These are phyloP conservation scores for Fonsecaea erecta DNA, from an alignment of 2,329 filamentous ascomycete species.

Conservation along the genomic window DNA sequence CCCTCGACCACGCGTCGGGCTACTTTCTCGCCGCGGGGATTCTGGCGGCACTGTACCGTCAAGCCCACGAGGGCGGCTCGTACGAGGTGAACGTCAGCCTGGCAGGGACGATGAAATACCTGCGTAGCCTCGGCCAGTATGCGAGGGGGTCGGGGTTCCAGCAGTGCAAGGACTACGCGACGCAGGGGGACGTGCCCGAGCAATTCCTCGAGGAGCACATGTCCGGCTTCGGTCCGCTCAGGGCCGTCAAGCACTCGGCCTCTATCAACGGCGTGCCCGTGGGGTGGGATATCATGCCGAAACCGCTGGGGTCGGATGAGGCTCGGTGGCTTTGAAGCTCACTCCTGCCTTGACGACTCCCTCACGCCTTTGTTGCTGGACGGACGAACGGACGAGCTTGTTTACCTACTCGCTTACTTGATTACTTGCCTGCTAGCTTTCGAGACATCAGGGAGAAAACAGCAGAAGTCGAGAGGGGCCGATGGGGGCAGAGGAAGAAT, in stretches of 20 bases:
- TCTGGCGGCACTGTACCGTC: conserved; percentile 56
- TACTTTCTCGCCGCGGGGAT: conserved; percentile 62
- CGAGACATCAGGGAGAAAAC: too few species aligned
- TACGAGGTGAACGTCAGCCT: conserved; percentile 62
- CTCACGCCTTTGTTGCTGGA: too few species aligned
- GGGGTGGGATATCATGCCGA: conserved; percentile 60
- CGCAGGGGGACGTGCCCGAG: conserved; percentile 40
- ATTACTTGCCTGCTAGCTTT: too few species aligned
- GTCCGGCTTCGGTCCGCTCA: conserved; percentile 55
- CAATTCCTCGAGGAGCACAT: conserved; percentile 52
- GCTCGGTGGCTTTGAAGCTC: conserved; percentile 22
- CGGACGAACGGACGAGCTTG: too few species aligned
- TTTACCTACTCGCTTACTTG: too few species aligned
- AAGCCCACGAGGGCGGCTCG: conserved; percentile 51
- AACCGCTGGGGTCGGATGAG: conserved; percentile 54
- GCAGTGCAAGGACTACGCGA: conserved; percentile 42
- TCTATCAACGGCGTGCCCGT: conserved; percentile 51
- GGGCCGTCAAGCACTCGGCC: conserved; percentile 56
- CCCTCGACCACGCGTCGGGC: conserved; percentile 61
- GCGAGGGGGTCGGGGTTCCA: conserved; percentile 51
- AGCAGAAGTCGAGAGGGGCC: too few species aligned
- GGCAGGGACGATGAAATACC: conserved; percentile 61
- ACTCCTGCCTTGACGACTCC: background rate
- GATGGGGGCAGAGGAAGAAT: too few species aligned
- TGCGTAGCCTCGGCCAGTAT: conserved; percentile 60